Evolutionary conservation across 1,284 basidiomycete genomes (phyloP).

Genomic region (Ustilago nuda): DNA sequence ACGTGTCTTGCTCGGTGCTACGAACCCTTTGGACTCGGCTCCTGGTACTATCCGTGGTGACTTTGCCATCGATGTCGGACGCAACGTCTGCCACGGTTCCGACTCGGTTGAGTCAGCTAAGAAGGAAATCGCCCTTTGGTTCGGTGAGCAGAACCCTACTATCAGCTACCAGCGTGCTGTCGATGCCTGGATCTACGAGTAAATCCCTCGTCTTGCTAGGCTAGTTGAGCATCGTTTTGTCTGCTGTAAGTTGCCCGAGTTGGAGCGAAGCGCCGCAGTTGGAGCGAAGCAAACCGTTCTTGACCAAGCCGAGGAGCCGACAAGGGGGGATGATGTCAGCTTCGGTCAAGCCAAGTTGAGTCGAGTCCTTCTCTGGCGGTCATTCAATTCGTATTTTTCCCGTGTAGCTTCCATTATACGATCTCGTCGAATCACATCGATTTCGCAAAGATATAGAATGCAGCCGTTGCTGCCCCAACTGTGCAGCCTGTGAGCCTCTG

Average conservation of each 20-base stretch:
- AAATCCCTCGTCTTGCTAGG: constrained; percentile 3
- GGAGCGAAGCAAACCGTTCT: too few species aligned
- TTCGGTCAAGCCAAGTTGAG: too few species aligned
- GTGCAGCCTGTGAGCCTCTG: not conserved
- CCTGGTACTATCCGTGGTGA: constrained; percentile 71
- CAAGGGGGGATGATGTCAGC: too few species aligned
- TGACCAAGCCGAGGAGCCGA: too few species aligned
- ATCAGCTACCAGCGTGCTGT: constrained; percentile 64
- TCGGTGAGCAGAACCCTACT: constrained; percentile 66
- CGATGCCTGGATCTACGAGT: constrained; percentile 69
- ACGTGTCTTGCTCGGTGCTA: constrained; percentile 93
- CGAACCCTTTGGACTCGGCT: constrained; percentile 91
- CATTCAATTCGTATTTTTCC: too few species aligned
- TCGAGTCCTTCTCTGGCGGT: too few species aligned
- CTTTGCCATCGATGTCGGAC: constrained; percentile 83
- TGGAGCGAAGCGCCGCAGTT: too few species aligned
- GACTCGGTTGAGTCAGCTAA: constrained; percentile 73
- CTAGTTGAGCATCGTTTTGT: not conserved
- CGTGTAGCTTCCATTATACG: not conserved
- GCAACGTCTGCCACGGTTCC: constrained; percentile 77
- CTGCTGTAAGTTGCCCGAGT: too few species aligned
- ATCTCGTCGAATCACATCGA: not conserved
- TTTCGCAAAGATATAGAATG: not conserved
- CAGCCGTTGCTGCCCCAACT: not conserved
- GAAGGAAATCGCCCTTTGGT: constrained; percentile 69